A percentile compares a stretch with the other conserved stretches of the same genome.
Conservation (phyloP, 306 rosid genomes). For the Gleditsia sinensis region DNA sequence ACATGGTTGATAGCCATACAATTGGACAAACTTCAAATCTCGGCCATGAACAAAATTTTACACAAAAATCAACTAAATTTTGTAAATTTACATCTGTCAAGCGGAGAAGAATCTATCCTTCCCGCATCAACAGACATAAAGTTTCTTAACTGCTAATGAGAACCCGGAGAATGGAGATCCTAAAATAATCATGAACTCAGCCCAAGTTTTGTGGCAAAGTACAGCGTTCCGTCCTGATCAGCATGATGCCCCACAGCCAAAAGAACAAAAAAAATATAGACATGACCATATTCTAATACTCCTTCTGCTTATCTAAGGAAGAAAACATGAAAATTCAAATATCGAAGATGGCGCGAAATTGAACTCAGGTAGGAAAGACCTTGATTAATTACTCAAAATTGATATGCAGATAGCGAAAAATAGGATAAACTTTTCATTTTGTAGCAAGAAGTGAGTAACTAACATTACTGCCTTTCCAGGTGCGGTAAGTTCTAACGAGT, state of each 20-base stretch:
- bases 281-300: not conserved
- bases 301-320: not conserved
- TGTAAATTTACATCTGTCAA: not conserved
- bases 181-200: not conserved
- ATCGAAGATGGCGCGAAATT: not conserved
- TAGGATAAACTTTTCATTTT: too few relatives aligned
- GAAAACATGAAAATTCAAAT: too few relatives aligned
- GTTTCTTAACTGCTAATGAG: not conserved
- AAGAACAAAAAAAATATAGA: not conserved
- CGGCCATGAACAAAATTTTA: not conserved
- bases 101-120: not conserved
- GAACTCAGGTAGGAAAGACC: not conserved
- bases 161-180: not conserved
- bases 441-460: conserved; percentile 6
- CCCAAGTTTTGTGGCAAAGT: not conserved
- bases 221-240: not conserved
- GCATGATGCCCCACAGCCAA: not conserved
- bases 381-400: not conserved
- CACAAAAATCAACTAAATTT: not conserved
- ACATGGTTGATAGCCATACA: not conserved
- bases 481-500: conserved; percentile 47
- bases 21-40: not conserved
- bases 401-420: not conserved
- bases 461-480: conserved; percentile 80
- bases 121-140: not conserved